Base-by-base conservation (phyloP, 257 asterid species). In the Penstemon newberryi region DNA sequence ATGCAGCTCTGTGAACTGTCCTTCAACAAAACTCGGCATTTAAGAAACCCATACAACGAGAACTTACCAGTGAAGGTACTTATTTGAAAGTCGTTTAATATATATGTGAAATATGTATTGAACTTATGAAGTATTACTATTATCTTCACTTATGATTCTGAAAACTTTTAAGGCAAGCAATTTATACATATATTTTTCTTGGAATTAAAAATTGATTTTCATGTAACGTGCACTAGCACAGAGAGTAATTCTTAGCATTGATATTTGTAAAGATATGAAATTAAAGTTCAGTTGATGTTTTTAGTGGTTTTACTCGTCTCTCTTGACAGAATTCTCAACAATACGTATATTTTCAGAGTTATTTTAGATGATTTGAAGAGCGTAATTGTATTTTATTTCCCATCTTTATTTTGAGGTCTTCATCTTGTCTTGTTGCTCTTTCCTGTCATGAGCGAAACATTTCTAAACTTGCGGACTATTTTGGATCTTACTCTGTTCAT, bases 1-100 rank as follows among this genome's bases (percentile, higher is more conserved):
- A 41, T 80, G 86, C 97, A 91, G 97, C 96, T 91, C 52, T 78
- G 96, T 79, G 97, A 91, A 86, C 66, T 91, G 81, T 88, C 96
- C 72, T 91, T 91, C 78, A 84, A 91, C 74, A 91, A 88, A 81
- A 88, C 96, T 68, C 92, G 95, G 67, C 92, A 88, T 73, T 79
- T 91, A 84, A 79, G 95, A 79, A 91, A 91, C 76, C 95, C 97
- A 10, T 91, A 56, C 83, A 89, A 87, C 68, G 95, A 91, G 77
- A 85, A 89, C 80, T 74, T 91, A 66, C 96, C 96, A 44, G 97
- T 89, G 75, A 91, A 91, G 95, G 97, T 91, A 86, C 67, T 39
- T 66, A 4, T 70, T 46, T 71, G 53, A 19, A 65, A 70, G 44
- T 66, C 19, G 54, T 25, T 42, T 69, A 15, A 18, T 63, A 39